Conservation (phyloP, 176 grass and related monocot genomes). For the Zizania latifolia region DNA sequence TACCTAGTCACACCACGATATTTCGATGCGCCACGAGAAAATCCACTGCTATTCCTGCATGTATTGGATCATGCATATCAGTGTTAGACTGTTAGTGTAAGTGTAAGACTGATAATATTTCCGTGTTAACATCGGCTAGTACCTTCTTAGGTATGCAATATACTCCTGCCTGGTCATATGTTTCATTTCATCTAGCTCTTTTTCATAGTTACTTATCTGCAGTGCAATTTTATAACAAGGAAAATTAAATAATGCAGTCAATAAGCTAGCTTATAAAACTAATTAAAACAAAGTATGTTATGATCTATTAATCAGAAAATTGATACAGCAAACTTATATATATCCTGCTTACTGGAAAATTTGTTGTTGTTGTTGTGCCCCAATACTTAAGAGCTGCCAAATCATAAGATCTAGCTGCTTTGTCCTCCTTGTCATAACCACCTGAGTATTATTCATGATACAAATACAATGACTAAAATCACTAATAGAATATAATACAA, state of each 20-base stretch:
- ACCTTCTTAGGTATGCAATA: slow-evolving; percentile 61
- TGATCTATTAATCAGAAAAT: background rate
- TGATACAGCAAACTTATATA: background rate
- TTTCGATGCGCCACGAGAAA: slow-evolving; percentile 64
- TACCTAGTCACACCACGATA: slow-evolving; percentile 74
- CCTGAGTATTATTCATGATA: slow-evolving; percentile 29
- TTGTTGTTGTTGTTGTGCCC: slow-evolving; percentile 61
- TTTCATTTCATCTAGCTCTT: slow-evolving; percentile 66
- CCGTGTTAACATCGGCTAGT: background rate
- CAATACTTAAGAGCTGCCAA: slow-evolving; percentile 78
- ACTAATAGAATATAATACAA: background rate
- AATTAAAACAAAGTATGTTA: background rate
- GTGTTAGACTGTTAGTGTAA: background rate
- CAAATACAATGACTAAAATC: background rate
- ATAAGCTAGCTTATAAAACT: background rate
- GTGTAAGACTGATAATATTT: background rate
- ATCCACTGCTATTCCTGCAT: slow-evolving; percentile 69
- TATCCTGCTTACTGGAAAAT: slow-evolving; percentile 52
- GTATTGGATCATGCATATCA: background rate
- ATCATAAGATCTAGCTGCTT: slow-evolving; percentile 74
- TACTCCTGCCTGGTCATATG: slow-evolving; percentile 68
- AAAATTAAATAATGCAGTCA: background rate
- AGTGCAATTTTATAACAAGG: background rate
- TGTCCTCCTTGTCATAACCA: slow-evolving; percentile 68
- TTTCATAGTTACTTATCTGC: slow-evolving; percentile 49